A percentile compares a stretch with the other conserved stretches of the same genome.
These are phyloP conservation scores for Amanita exitialis DNA, from an alignment of 768 basidiomycete genomes.

Conservation along the genomic window DNA sequence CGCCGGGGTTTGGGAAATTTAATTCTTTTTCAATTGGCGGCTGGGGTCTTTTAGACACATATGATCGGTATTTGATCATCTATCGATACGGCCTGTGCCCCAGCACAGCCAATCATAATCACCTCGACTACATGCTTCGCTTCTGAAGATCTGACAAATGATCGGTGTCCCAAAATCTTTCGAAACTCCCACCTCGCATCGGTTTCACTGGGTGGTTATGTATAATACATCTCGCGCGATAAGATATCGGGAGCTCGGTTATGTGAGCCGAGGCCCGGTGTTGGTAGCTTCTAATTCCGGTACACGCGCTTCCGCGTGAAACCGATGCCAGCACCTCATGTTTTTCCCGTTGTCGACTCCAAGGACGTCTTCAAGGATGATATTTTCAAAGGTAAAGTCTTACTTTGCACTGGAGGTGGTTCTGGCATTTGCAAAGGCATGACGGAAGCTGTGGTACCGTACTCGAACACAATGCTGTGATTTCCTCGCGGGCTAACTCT, in stretches of 20 bases:
- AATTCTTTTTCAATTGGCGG: background rate
- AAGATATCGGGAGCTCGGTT: background rate
- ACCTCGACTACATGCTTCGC: too few species aligned
- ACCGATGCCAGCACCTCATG: conserved; percentile 32
- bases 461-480: background rate
- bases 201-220: too few species aligned
- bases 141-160: too few species aligned
- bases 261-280: background rate
- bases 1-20: background rate
- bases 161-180: too few species aligned
- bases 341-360: conserved; percentile 41
- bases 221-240: too few species aligned
- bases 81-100: background rate
- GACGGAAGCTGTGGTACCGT: conserved; percentile 69
- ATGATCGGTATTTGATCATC: background rate
- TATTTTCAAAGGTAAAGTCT: conserved; percentile 84
- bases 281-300: background rate
- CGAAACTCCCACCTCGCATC: too few species aligned
- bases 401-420: conserved; percentile 87
- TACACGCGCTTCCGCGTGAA: background rate
- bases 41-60: background rate
- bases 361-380: conserved; percentile 62
- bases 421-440: conserved; percentile 90
- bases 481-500: too few species aligned
- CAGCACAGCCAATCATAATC: too few species aligned